Evolutionary conservation across 768 basidiomycete genomes (phyloP).

Genomic region (Panellus pusillus): DNA sequence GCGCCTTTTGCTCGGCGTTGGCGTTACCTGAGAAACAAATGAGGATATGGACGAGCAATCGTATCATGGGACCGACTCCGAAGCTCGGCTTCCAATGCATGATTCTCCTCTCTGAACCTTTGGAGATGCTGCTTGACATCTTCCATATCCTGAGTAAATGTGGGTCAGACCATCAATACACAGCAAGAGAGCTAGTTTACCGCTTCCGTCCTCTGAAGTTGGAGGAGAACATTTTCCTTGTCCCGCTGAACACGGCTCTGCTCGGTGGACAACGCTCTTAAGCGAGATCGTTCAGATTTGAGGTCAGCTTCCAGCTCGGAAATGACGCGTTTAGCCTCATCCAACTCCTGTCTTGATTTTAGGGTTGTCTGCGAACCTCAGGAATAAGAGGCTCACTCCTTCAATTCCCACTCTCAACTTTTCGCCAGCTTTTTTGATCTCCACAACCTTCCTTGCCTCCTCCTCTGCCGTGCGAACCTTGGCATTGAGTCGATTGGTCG

Average conservation of each 20-base stretch:
- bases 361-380: neutral
- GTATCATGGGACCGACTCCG: conserved; percentile 46
- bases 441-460: conserved; percentile 52
- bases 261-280: conserved; percentile 63
- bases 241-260: conserved; percentile 64
- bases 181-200: conserved; percentile 33
- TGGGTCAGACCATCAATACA: conserved; percentile 9
- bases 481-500: conserved; percentile 62
- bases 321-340: conserved; percentile 62
- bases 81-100: conserved; percentile 71
- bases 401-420: conserved; percentile 52
- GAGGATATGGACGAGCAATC: neutral
- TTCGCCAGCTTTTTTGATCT: conserved; percentile 52
- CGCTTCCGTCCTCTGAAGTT: conserved; percentile 70
- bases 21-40: conserved; percentile 48
- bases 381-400: conserved; percentile 41
- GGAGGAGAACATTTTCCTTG: conserved; percentile 59
- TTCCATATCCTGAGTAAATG: conserved; percentile 66
- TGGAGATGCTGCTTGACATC: conserved; percentile 71
- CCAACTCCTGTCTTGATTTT: conserved; percentile 58
- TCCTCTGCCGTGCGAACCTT: conserved; percentile 61
- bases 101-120: conserved; percentile 70
- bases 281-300: conserved; percentile 65
- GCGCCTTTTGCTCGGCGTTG: conserved; percentile 72
- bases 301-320: conserved; percentile 71